These are phyloP conservation scores for Annulohypoxylon stygium DNA, from an alignment of 495 filamentous ascomycete genomes.

Conservation along the genomic window DNA sequence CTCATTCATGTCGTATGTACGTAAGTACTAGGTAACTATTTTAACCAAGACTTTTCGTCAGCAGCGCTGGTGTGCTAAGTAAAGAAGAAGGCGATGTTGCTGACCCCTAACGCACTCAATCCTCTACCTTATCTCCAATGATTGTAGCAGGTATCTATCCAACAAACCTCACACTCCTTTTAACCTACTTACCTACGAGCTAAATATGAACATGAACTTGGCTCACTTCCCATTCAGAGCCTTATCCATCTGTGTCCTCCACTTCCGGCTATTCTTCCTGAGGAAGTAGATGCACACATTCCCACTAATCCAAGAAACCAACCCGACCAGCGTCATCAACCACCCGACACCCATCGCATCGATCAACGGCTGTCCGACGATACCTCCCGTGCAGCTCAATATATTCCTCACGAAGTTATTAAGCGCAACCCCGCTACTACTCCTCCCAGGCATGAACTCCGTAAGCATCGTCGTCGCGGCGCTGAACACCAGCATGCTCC, in stretches of 20 bases:
- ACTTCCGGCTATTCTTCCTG: constrained; percentile 71
- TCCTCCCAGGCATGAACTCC: constrained; percentile 85
- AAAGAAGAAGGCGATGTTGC: too few species aligned
- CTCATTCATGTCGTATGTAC: constrained; percentile 6
- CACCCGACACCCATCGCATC: constrained; percentile 88
- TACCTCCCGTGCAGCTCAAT: constrained; percentile 79
- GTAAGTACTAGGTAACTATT: not conserved
- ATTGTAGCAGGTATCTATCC: not conserved
- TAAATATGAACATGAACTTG: not conserved
- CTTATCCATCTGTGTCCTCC: constrained; percentile 78
- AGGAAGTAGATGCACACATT: constrained; percentile 74
- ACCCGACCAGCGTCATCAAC: constrained; percentile 83
- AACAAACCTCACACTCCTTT: not conserved
- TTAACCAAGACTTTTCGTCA: not conserved
- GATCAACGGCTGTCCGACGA: constrained; percentile 83
- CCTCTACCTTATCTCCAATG: not conserved
- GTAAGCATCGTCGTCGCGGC: constrained; percentile 85
- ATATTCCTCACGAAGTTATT: constrained; percentile 92
- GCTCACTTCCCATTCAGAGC: constrained; percentile 37
- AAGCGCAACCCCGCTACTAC: constrained; percentile 82
- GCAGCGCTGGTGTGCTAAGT: too few species aligned
- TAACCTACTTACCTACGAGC: not conserved
- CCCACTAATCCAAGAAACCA: constrained; percentile 69
- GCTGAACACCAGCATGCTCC: constrained; percentile 89
- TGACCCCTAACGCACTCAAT: not conserved